Evolutionary conservation across 805 yeast genomes (phyloP).

Genomic region (Metschnikowia chrysomelidarum): DNA sequence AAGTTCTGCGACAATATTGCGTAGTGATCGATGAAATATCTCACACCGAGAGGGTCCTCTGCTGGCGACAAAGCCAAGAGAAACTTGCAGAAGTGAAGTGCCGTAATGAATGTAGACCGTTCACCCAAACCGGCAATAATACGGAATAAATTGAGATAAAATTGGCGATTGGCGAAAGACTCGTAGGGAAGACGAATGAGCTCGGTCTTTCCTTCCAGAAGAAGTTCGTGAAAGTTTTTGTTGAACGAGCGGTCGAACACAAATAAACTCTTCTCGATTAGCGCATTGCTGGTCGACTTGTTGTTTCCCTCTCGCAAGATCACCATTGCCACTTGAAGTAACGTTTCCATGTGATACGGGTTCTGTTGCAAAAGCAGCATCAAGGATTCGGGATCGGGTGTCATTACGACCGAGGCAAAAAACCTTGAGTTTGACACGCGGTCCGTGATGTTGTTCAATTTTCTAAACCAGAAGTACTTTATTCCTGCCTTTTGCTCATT

Average conservation of each 20-base stretch:
- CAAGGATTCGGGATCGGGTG: constrained; percentile 78
- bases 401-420: constrained; percentile 61
- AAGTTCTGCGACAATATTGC: constrained; percentile 65
- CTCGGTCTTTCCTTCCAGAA: constrained; percentile 49
- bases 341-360: constrained; percentile 76
- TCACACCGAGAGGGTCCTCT: constrained; percentile 81
- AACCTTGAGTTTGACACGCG: constrained; percentile 48
- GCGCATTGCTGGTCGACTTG: constrained; percentile 65
- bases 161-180: constrained; percentile 70
- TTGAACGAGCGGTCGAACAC: constrained; percentile 75
- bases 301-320: constrained; percentile 72
- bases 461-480: constrained; percentile 56
- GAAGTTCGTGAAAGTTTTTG: constrained; percentile 48
- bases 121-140: constrained; percentile 69
- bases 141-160: constrained; percentile 70
- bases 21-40: constrained; percentile 79
- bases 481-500: constrained; percentile 43
- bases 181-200: constrained; percentile 73
- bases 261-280: constrained; percentile 74
- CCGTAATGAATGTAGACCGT: constrained; percentile 74
- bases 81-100: constrained; percentile 70
- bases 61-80: constrained; percentile 68
- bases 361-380: constrained; percentile 53
- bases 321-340: constrained; percentile 76
- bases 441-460: constrained; percentile 29